Base-by-base conservation (phyloP, 345 rosid species). In the Anacardium occidentale region DNA sequence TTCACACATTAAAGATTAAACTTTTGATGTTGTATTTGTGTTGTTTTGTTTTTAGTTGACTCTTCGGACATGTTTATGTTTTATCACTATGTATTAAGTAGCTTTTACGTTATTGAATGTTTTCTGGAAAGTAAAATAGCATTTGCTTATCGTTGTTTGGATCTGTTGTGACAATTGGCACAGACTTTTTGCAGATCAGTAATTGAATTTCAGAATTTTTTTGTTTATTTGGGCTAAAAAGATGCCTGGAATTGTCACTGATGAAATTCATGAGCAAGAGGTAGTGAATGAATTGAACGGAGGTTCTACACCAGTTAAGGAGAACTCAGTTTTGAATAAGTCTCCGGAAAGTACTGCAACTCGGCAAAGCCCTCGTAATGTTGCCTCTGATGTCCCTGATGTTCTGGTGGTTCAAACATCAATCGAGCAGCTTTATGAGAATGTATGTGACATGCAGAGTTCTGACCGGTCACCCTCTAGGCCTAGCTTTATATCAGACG, bases 401-500 rank as follows among this genome's bases (percentile, higher is more conserved):
- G 76, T 76, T 72, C 84, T 76, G 59, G 82, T 69, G 60, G 71
- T 82, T 15, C 85, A 85, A 26, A 72, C 91, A 69, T 86, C 94
- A 17, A 89, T 86, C 24, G 94, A 91, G 76, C 88, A 92, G 74
- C 89, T 94, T 8, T 94, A 85, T 75, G 91, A 88, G 66, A 94
- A 94, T 74, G 91, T 89, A 13, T 89, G 88, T 62, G 97, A 92
- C 65, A 83, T 92, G 91, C 92, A 90, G 85, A 89, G 98, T 74
- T 90, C 98, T 51, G 90, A 88, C 47, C 92, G 79, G 18, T 90
- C 98, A 45, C 92, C 90, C 14, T 90, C 97, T 2, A 83, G 97
- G 83, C 88, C 80, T 20, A 89, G 95, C 80, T 88, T 81, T 83
- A 93, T 87, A 44, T 87, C 92, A 0, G 85, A 83, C 75, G 97